These are phyloP conservation scores for Rhododendron molle DNA, from an alignment of 148 eudicot species.

Conservation along the genomic window DNA sequence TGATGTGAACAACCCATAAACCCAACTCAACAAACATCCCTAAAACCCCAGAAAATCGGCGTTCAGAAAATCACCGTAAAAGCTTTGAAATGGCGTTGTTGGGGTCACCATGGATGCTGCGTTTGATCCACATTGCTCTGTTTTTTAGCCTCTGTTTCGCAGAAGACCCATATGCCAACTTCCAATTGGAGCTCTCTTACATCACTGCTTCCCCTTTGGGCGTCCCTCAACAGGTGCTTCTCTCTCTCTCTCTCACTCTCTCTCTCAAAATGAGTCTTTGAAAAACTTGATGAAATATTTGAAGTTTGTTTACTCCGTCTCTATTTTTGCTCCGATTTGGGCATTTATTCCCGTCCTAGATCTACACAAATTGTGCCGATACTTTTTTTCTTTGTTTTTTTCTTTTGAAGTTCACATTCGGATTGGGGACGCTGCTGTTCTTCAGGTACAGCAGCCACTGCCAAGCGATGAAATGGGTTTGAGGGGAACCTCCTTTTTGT, in stretches of 20 bases:
- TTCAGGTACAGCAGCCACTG: background rate
- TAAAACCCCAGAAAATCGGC: background rate
- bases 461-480: background rate
- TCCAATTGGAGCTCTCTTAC: conserved; percentile 38
- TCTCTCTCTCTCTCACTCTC: background rate
- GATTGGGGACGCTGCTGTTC: background rate
- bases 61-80: background rate
- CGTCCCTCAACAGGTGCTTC: conserved; percentile 47
- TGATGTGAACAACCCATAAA: background rate
- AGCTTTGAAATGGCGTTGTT: conserved; percentile 6
- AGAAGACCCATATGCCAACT: conserved; percentile 40
- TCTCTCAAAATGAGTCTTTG: background rate
- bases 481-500: background rate
- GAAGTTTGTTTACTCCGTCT: background rate
- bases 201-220: conserved; percentile 54
- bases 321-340: background rate
- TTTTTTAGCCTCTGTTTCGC: conserved; percentile 30
- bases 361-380: background rate
- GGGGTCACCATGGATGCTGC: background rate
- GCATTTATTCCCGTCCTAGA: background rate
- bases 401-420: background rate
- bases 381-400: too few species aligned
- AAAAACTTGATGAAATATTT: background rate
- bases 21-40: background rate
- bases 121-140: conserved; percentile 26